Evolutionary conservation across 1,284 basidiomycete genomes (phyloP).

Genomic region (Moesziomyces sp.): DNA sequence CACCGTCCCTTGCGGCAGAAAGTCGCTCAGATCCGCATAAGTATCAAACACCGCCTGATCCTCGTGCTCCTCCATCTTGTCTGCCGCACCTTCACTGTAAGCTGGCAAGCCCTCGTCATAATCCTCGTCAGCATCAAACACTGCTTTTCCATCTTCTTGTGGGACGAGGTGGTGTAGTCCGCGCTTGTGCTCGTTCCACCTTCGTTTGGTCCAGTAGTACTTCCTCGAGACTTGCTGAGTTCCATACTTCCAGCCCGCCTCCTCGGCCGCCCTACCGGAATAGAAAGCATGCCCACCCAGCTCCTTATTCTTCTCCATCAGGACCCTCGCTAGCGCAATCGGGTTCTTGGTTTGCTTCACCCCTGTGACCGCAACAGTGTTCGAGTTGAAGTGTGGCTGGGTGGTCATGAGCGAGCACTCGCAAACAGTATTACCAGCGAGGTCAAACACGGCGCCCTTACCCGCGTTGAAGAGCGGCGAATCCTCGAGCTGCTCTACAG

Average conservation of each 20-base stretch:
- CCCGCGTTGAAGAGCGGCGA: constrained; percentile 80
- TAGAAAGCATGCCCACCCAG: constrained; percentile 77
- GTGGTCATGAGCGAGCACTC: constrained; percentile 73
- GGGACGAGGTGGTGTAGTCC: constrained; percentile 12
- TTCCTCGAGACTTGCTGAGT: constrained; percentile 16
- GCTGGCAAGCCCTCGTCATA: constrained; percentile 5
- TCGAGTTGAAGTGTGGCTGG: constrained; percentile 13
- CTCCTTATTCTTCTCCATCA: constrained; percentile 75
- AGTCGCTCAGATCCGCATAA: constrained; percentile 70
- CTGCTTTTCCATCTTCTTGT: background rate
- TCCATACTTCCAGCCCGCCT: constrained; percentile 69
- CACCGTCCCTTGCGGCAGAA: constrained; percentile 79
- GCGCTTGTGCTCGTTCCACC: constrained; percentile 43
- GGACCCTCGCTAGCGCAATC: constrained; percentile 75
- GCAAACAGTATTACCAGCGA: constrained; percentile 75
- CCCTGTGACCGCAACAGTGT: constrained; percentile 74
- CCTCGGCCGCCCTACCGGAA: constrained; percentile 76
- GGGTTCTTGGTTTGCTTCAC: constrained; percentile 79
- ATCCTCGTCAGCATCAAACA: background rate
- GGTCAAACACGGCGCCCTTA: constrained; percentile 68
- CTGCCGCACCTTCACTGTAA: background rate
- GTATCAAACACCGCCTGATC: constrained; percentile 26
- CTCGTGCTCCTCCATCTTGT: constrained; percentile 9
- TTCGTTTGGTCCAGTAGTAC: constrained; percentile 41
- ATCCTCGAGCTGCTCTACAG: constrained; percentile 80